Base-by-base conservation (phyloP, 1,284 basidiomycete species). In the Hymenochaete sp. region DNA sequence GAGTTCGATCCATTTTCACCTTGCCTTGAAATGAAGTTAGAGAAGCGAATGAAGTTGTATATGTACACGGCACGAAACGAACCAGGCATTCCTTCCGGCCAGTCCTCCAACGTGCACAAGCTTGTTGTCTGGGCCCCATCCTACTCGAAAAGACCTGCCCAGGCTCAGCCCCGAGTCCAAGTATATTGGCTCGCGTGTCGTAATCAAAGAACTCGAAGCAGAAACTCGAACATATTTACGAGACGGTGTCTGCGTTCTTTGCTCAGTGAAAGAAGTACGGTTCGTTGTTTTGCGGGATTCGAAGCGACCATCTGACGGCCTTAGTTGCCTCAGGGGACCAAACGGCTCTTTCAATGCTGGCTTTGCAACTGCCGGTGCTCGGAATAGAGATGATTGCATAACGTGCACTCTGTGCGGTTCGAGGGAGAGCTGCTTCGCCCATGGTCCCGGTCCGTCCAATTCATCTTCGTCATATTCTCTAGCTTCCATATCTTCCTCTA, bases 341-440 rank as follows among this genome's bases (percentile, higher is more conserved):
- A 52, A 38, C 32, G 66, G 61, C 52, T 71, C 59, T 45, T 69
- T 69, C 53, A 75, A 54, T 46, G 82, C 61, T 3, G 72, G 73
- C 2, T 71, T 78, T 10, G 74, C 76, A 53, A 84, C 77, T 58
- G 85, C 80, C 18, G 81, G 79, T 58, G 75, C 70, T 26, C 79
- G 72, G 57, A 95, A 96, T 46, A 93, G 68, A 19, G 86, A 83
- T 0, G 84, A 77, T 59, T 95, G 92, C 92, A 95, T 95, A 46
- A 92, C 86, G 56, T 89, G 83, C 67, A 93, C 76, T 61, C 82
- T 85, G 60, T 84, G 82, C 35, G 82, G 71, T 58, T 93, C 86
- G 10, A 89, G 66, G 4, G 84, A 83, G 27, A 85, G 62, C 43
- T 75, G 76, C 47, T 79, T 71, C 4, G 80, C 74, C 78, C 83